Evolutionary conservation across 345 rosid species (phyloP).

Genomic region (Luvunga scandens): DNA sequence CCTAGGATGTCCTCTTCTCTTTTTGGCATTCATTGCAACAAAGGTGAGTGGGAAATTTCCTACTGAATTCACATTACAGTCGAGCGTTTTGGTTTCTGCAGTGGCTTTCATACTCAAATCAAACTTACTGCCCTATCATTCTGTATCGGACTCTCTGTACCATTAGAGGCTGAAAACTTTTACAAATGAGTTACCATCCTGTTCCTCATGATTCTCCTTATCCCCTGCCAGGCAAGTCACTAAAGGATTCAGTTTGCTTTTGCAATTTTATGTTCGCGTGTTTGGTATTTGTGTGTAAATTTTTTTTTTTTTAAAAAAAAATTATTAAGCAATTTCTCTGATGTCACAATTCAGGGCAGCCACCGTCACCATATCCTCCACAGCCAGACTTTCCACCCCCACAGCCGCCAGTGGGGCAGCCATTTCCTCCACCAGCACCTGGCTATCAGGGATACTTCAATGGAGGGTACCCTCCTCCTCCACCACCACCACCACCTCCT

Average conservation of each 20-base stretch:
- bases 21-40: background rate
- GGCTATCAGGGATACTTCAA: conserved; percentile 38
- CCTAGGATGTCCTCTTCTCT: background rate
- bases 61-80: background rate
- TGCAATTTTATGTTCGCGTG: background rate
- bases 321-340: background rate
- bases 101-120: background rate
- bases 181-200: conserved; percentile 31
- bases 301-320: no score
- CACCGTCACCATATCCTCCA: conserved; percentile 14
- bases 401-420: conserved; percentile 11
- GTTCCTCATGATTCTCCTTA: conserved; percentile 16
- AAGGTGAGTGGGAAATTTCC: conserved; percentile 13
- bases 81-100: background rate
- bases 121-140: background rate
- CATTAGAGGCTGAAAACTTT: background rate
- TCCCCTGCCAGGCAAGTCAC: conserved; percentile 16
- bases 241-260: background rate
- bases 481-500: conserved; percentile 18
- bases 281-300: no score
- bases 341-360: conserved; percentile 21
- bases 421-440: conserved; percentile 18
- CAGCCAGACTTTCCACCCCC: background rate
- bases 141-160: no score
- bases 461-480: conserved; percentile 21